Evolutionary conservation across 176 grass and related monocot genomes (phyloP), one percentile per base, ranked within the genome.

Genomic region (Miscanthus lutarioriparius): DNA sequence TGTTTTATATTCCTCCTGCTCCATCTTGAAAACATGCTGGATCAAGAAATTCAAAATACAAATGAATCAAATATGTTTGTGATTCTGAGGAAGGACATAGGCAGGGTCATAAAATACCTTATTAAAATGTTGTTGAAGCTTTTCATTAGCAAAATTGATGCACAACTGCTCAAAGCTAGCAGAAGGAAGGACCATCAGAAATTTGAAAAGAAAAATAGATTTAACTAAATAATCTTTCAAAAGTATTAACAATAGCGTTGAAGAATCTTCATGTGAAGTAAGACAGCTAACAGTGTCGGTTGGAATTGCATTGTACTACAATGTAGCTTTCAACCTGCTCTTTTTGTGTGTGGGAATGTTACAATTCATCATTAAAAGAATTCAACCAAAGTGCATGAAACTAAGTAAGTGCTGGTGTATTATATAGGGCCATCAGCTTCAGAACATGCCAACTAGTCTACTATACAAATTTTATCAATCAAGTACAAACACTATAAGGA

Each of bases 21-120:
- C 94, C 92, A 97, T 92, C 83, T 97, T 97, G 85, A 97, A 97
- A 79, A 97, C 94, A 92, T 97, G 94, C 92, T 97, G 90, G 19
- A 76, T 49, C 43, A 74, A 19, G 25, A 49, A 51, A 74, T 66
- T 68, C 66, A 64, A 72, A 87, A 23, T 48, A 35, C 67, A 82
- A 75, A 53, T 16, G 77, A 47, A 68, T 88, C 80, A 90, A 41
- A 81, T 84, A 53, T 30, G 19, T 62, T 28, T 30, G 2, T 23
- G 23, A 11, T 7, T 56, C 47, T 28, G 36, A 54, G 47, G 33
- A 43, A 74, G 78, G 33, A 82, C 30, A 20, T 68, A 26, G 41
- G 56, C 38, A 64, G n/a, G 61, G 54, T 66, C 26, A 84, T 51
- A 44, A 71, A 56, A 70, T 61, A 94, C 92, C 94, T 94, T 92